Evolutionary conservation across 129 eudicot genomes (phyloP).

Genomic region (Sambucus nigra): DNA sequence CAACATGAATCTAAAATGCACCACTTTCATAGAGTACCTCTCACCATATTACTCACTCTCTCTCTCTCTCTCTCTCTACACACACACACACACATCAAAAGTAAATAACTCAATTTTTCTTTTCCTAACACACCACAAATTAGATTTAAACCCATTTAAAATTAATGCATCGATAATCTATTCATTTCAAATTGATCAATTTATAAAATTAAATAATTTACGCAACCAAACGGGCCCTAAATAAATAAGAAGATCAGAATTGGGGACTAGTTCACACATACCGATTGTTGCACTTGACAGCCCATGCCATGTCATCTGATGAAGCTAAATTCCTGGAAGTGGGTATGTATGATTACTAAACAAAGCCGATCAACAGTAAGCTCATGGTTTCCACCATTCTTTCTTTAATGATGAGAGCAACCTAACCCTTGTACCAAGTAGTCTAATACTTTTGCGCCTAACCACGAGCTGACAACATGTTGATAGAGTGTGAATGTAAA

Average conservation of each 20-base stretch:
- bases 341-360: constrained; percentile 96
- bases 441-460: neutral
- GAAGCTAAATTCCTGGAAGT: constrained; percentile 90
- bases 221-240: too few relatives aligned
- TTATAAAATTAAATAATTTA: too few relatives aligned
- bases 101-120: too few relatives aligned
- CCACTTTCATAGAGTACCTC: too few relatives aligned
- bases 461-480: constrained; percentile 1
- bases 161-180: too few relatives aligned
- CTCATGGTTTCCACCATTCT: constrained; percentile 89
- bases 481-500: neutral
- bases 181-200: too few relatives aligned
- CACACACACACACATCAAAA: too few relatives aligned
- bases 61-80: too few relatives aligned
- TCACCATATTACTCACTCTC: too few relatives aligned
- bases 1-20: too few relatives aligned
- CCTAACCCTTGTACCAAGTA: constrained; percentile 12
- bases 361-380: constrained; percentile 88
- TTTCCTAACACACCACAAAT: too few relatives aligned
- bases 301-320: constrained; percentile 96
- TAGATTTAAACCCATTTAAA: too few relatives aligned
- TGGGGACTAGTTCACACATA: constrained; percentile 42
- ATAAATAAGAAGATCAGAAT: constrained; percentile 63
- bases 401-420: constrained; percentile 47
- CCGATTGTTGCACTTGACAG: constrained; percentile 91